Percentiles rank a stretch among this genome's conserved stretches.
phyloP scores from a whole-genome alignment of 768 basidiomycete species.

The Kwoniella bestiolae region DNA sequence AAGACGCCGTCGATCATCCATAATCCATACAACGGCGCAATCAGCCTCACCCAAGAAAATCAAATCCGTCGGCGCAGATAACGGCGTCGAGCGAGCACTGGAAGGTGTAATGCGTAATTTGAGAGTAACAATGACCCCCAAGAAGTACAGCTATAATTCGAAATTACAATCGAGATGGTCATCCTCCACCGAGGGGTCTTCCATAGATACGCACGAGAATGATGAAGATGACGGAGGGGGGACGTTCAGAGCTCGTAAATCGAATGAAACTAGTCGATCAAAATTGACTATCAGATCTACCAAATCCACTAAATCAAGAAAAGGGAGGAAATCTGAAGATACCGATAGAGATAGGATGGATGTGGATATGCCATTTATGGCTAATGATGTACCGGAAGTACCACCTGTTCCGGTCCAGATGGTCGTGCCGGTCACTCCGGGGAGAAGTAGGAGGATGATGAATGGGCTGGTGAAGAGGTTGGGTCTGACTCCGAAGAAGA shows the following conservation, averaged over 20 bases:
- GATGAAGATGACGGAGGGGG: conserved; percentile 14
- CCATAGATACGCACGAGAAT: conserved; percentile 1
- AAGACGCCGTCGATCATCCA: conserved; percentile 25
- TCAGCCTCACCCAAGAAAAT: conserved; percentile 29
- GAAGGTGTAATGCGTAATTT: conserved; percentile 43
- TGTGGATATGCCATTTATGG: conserved; percentile 4
- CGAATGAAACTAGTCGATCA: conserved; percentile 27
- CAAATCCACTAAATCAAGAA: conserved; percentile 19
- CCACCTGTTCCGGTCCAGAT: conserved; percentile 11
- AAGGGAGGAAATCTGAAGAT: conserved; percentile 16
- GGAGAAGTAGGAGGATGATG: conserved; percentile 38
- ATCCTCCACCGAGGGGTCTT: conserved; percentile 36
- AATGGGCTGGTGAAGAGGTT: conserved; percentile 39
- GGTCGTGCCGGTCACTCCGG: conserved; percentile 31
- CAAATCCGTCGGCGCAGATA: conserved; percentile 28
- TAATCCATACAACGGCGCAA: conserved; percentile 18
- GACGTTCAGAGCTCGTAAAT: conserved; percentile 32
- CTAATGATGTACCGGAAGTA: conserved; percentile 11
- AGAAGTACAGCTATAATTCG: conserved; percentile 2
- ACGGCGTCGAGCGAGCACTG: conserved; percentile 37
- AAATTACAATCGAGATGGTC: conserved; percentile 41
- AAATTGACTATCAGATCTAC: conserved; percentile 24
- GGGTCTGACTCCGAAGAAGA: conserved; percentile 48
- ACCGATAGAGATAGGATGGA: conserved; percentile 25
- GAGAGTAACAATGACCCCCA: conserved; percentile 29